A percentile compares a stretch with the other conserved stretches of the same genome.
Evolutionary conservation across 2,329 filamentous ascomycete species (phyloP).

Genomic region (Diaporthe amygdali): DNA sequence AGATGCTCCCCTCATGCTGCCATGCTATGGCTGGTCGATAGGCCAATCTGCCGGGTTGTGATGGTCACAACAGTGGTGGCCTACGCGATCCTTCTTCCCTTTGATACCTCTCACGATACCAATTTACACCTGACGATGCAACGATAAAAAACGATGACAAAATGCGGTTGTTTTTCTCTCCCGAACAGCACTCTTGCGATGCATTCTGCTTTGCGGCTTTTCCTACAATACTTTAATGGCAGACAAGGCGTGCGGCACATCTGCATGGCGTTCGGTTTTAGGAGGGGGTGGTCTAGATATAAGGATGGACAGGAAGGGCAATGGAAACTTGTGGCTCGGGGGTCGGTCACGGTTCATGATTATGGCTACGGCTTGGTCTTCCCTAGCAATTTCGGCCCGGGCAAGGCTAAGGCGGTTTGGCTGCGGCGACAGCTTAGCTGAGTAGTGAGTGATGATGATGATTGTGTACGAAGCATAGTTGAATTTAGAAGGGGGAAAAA

Average conservation of each 20-base stretch:
- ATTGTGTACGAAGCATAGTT: constrained; percentile 26
- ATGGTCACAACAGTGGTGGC: neutral
- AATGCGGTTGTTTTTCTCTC: constrained; percentile 15
- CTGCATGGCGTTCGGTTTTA: constrained; percentile 21
- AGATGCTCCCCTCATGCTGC: neutral
- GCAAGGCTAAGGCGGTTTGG: neutral
- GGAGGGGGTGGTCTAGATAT: constrained; percentile 9
- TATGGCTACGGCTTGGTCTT: constrained; percentile 1
- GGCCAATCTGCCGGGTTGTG: neutral
- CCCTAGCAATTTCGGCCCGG: neutral
- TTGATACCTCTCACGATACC: constrained; percentile 26
- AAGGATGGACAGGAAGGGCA: constrained; percentile 5
- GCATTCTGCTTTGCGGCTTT: constrained; percentile 16
- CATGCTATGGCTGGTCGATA: neutral
- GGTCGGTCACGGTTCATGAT: constrained; percentile 1
- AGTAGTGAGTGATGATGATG: constrained; percentile 2
- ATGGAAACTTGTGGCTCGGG: neutral
- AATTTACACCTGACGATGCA: constrained; percentile 21
- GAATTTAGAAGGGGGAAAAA: constrained; percentile 23
- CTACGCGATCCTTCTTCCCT: constrained; percentile 4
- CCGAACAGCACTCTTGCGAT: constrained; percentile 7
- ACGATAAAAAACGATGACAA: constrained; percentile 19
- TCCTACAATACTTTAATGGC: constrained; percentile 18
- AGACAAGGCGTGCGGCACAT: constrained; percentile 2
- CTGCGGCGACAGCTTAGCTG: neutral